Evolutionary conservation across 768 basidiomycete species (phyloP).

Genomic region (Phylloporus sp.): DNA sequence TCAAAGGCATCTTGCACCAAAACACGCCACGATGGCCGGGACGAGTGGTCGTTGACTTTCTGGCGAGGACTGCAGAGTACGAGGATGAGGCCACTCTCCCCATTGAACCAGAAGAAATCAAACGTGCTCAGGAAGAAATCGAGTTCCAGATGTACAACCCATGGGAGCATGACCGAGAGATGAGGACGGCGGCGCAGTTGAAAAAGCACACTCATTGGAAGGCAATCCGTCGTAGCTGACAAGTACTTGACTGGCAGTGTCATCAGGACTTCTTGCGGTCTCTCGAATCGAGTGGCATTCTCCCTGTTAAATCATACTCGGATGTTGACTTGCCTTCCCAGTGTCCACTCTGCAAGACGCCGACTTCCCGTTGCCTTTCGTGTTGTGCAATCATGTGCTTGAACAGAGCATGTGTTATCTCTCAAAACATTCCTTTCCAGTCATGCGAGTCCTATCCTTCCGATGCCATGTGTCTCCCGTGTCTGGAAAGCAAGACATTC

Average conservation of each 20-base stretch:
- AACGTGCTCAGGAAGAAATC: conserved; percentile 12
- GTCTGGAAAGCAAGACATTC: conserved; percentile 1
- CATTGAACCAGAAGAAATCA: conserved; percentile 16
- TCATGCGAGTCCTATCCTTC: conserved; percentile 1
- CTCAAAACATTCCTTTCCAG: conserved; percentile 12
- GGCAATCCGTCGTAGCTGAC: background rate
- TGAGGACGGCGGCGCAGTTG: conserved; percentile 1
- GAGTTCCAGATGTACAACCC: conserved; percentile 9
- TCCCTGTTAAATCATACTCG: background rate
- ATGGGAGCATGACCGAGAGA: conserved; percentile 3
- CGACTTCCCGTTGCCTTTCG: conserved; percentile 3
- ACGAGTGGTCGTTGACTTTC: conserved; percentile 18
- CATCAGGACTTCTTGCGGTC: conserved; percentile 15
- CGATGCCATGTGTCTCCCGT: conserved; percentile 11
- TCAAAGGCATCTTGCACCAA: conserved; percentile 16
- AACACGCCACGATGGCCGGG: conserved; percentile 1
- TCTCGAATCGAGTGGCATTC: conserved; percentile 10
- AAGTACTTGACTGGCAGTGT: background rate
- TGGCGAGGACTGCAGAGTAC: conserved; percentile 12
- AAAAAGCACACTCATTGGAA: conserved; percentile 9
- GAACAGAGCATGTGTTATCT: conserved; percentile 13
- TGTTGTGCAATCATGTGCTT: conserved; percentile 16
- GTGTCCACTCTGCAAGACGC: conserved; percentile 14
- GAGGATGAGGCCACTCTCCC: conserved; percentile 16
- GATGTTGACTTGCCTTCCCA: background rate